Percentiles rank a stretch among this genome's conserved stretches.
These are phyloP conservation scores for Carpinus fangiana DNA, from an alignment of 306 rosid species.

Conservation along the genomic window DNA sequence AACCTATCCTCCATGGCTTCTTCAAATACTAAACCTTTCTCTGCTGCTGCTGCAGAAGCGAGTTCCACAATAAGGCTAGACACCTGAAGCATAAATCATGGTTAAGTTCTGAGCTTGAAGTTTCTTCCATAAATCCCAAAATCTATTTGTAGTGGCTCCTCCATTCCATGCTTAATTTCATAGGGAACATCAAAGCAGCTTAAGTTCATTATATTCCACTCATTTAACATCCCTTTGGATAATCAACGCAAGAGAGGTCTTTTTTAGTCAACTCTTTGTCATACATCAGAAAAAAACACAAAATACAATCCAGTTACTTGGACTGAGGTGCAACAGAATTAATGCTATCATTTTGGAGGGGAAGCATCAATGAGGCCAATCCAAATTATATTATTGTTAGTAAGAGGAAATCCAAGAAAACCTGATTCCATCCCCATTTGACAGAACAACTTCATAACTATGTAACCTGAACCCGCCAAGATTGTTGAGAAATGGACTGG, in stretches of 20 bases:
- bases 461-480: not conserved
- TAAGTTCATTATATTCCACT: not conserved
- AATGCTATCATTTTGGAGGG: not conserved
- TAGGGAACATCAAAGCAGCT: conserved; percentile 2
- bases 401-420: conserved; percentile 21
- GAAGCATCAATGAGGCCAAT: conserved; percentile 3
- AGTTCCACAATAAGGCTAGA: conserved; percentile 76
- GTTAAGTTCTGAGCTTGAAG: conserved; percentile 13
- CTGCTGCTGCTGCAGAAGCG: conserved; percentile 70
- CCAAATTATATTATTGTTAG: conserved; percentile 5
- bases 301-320: not conserved
- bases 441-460: not conserved
- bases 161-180: conserved; percentile 12
- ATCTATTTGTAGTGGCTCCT: not conserved
- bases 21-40: conserved; percentile 72
- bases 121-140: not conserved
- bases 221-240: not conserved
- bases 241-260: not conserved
- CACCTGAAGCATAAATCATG: conserved; percentile 50
- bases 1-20: conserved; percentile 76
- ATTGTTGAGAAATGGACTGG: not conserved
- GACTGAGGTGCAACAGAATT: not conserved
- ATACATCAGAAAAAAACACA: too few relatives aligned
- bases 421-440: conserved; percentile 20
- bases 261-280: too few relatives aligned